Evolutionary conservation across 2,329 filamentous ascomycete species (phyloP).

Genomic region (Thermomyces lanuginosus): DNA sequence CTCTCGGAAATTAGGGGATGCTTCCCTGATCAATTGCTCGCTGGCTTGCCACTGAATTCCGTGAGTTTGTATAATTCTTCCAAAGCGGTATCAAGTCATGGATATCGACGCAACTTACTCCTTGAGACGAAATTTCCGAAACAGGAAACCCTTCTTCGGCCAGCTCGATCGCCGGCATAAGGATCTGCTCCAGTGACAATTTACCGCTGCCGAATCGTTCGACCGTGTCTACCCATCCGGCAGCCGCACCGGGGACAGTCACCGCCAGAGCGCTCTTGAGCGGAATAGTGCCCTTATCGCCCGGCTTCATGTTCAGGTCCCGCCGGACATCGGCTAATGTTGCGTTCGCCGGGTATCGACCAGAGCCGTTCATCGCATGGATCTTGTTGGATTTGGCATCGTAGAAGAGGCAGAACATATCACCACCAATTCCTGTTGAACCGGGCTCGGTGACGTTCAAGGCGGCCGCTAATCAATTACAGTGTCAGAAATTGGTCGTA

Average conservation of each 20-base stretch:
- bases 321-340: conserved; percentile 54
- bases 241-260: conserved; percentile 77
- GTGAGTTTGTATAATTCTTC: conserved; percentile 5
- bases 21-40: conserved; percentile 47
- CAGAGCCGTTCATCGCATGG: conserved; percentile 79
- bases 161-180: conserved; percentile 67
- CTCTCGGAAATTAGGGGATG: conserved; percentile 74
- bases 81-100: not conserved
- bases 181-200: conserved; percentile 56
- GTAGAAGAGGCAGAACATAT: conserved; percentile 94
- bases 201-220: conserved; percentile 82
- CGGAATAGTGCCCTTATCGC: conserved; percentile 47
- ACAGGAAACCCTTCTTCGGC: conserved; percentile 84
- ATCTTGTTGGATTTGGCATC: conserved; percentile 68
- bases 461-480: conserved; percentile 73
- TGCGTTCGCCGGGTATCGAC: conserved; percentile 55
- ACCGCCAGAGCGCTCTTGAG: conserved; percentile 62
- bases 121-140: conserved; percentile 55
- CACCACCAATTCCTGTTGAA: conserved; percentile 87
- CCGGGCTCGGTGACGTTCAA: conserved; percentile 87
- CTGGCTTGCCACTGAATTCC: conserved; percentile 49
- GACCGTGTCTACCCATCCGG: conserved; percentile 82
- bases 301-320: conserved; percentile 49
- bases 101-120: conserved; percentile 37
- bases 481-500: no score